Conservation (phyloP, 176 grass and related monocot species). For the Phoenix dactylifera region DNA sequence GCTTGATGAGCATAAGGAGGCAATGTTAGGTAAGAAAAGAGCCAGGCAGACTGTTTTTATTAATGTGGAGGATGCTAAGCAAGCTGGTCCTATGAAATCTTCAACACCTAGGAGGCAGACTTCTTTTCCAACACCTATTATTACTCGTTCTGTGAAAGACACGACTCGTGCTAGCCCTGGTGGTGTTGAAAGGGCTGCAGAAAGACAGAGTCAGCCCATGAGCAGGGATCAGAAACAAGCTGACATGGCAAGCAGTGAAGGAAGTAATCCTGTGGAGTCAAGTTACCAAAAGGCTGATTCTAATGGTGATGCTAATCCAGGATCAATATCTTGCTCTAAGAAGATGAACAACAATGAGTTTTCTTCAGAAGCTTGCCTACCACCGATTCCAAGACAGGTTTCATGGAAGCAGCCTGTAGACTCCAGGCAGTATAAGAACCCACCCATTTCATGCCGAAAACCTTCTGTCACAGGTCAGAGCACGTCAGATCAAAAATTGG, state of each 20-base stretch:
- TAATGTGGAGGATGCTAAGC: slow-evolving; percentile 92
- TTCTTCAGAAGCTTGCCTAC: slow-evolving; percentile 32
- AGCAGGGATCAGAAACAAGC: slow-evolving; percentile 55
- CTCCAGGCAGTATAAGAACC: slow-evolving; percentile 52
- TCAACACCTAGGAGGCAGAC: slow-evolving; percentile 74
- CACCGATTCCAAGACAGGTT: slow-evolving; percentile 36
- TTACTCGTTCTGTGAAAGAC: slow-evolving; percentile 79
- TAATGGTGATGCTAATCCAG: slow-evolving; percentile 57
- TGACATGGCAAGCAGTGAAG: slow-evolving; percentile 41
- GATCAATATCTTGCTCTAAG: slow-evolving; percentile 30
- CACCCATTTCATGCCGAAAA: slow-evolving; percentile 34
- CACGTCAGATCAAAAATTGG: slow-evolving; percentile 52
- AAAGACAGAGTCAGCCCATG: slow-evolving; percentile 40
- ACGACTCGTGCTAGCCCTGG: slow-evolving; percentile 31
- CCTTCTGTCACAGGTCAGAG: slow-evolving; percentile 36
- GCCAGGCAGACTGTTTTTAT: slow-evolving; percentile 87
- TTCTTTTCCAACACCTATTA: slow-evolving; percentile 78
- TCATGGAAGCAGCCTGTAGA: slow-evolving; percentile 53
- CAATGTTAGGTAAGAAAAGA: slow-evolving; percentile 93
- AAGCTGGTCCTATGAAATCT: slow-evolving; percentile 81
- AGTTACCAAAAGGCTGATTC: slow-evolving; percentile 52
- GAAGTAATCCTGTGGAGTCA: slow-evolving; percentile 41
- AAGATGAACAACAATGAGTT: slow-evolving; percentile 46
- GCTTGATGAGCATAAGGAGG: slow-evolving; percentile 80
- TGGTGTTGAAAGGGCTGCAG: slow-evolving; percentile 38